Evolutionary conservation across 208 protist species (phyloP).

Genomic region (Trypanosoma boissoni): DNA sequence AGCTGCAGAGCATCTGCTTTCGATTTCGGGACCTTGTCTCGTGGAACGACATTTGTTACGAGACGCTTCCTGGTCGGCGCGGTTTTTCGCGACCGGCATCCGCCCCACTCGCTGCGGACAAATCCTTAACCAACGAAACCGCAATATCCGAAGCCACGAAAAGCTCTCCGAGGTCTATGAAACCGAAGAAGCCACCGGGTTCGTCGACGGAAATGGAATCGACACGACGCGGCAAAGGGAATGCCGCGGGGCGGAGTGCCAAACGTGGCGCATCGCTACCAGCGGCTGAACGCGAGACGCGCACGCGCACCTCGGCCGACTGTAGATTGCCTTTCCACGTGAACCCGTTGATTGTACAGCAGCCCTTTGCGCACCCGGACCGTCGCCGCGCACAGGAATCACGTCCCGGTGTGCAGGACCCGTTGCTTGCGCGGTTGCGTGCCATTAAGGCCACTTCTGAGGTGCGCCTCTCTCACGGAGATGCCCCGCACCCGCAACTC

Average conservation of each 20-base stretch:
- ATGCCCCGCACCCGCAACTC: constrained; percentile 10
- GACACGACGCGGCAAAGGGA: no score
- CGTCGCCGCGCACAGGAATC: constrained; percentile 3
- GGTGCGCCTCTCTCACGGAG: not conserved
- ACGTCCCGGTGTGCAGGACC: constrained; percentile 4
- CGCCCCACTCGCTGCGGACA: no score
- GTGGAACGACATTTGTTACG: constrained; percentile 84
- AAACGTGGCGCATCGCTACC: no score
- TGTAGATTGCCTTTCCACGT: constrained; percentile 25
- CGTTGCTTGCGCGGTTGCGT: constrained; percentile 18
- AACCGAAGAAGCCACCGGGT: no score
- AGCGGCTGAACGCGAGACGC: no score
- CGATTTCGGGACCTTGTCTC: constrained; percentile 69
- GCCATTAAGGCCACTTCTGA: constrained; percentile 2
- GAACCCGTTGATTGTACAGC: constrained; percentile 17
- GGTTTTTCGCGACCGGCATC: no score
- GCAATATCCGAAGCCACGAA: no score
- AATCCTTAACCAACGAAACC: no score
- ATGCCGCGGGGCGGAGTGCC: no score
- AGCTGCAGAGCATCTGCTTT: constrained; percentile 68
- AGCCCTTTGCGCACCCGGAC: constrained; percentile 15
- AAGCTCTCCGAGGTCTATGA: no score
- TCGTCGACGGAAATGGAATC: no score
- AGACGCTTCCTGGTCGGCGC: constrained; percentile 27
- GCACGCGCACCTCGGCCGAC: no score